These are phyloP conservation scores for Marasmius tenuissimus DNA, from an alignment of 1,284 basidiomycete species.

Conservation along the genomic window DNA sequence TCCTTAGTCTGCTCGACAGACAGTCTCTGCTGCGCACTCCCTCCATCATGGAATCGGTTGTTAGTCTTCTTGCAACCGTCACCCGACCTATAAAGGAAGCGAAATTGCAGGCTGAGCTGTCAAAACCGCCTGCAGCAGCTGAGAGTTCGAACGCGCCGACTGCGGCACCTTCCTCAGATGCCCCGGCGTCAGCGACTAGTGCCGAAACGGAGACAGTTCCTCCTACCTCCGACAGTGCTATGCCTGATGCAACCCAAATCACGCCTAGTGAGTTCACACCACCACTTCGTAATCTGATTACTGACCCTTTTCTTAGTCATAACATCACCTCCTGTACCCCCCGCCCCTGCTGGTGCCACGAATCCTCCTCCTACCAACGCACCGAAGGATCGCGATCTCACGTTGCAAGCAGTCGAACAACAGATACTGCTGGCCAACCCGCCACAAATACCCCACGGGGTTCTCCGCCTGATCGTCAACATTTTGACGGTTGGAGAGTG, in stretches of 20 bases:
- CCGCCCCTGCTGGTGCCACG: slow-evolving; percentile 16
- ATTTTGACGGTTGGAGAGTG: slow-evolving; percentile 94
- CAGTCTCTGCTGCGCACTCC: slow-evolving; percentile 83
- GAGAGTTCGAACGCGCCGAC: slow-evolving; percentile 13
- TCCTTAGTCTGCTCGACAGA: slow-evolving; percentile 85
- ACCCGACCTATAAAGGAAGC: slow-evolving; percentile 76
- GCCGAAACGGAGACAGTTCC: slow-evolving; percentile 5
- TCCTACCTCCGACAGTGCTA: not conserved
- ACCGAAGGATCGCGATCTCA: slow-evolving; percentile 21
- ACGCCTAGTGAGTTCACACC: not conserved
- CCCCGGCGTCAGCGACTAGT: not conserved
- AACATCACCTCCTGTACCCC: slow-evolving; percentile 25
- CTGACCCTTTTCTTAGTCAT: slow-evolving; percentile 5
- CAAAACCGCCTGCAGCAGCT: slow-evolving; percentile 17
- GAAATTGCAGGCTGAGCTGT: slow-evolving; percentile 31
- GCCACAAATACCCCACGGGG: slow-evolving; percentile 80
- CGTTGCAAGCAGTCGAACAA: slow-evolving; percentile 52
- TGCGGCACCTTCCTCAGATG: slow-evolving; percentile 5
- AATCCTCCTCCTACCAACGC: slow-evolving; percentile 5
- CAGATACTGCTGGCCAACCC: slow-evolving; percentile 68
- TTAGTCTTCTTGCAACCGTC: slow-evolving; percentile 80
- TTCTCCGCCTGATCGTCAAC: slow-evolving; percentile 88
- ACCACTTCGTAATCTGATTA: not conserved
- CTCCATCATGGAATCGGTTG: slow-evolving; percentile 89
- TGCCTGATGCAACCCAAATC: not conserved